Evolutionary conservation across 2,329 filamentous ascomycete genomes (phyloP).

Genomic region (Colletotrichum euphorbiae): DNA sequence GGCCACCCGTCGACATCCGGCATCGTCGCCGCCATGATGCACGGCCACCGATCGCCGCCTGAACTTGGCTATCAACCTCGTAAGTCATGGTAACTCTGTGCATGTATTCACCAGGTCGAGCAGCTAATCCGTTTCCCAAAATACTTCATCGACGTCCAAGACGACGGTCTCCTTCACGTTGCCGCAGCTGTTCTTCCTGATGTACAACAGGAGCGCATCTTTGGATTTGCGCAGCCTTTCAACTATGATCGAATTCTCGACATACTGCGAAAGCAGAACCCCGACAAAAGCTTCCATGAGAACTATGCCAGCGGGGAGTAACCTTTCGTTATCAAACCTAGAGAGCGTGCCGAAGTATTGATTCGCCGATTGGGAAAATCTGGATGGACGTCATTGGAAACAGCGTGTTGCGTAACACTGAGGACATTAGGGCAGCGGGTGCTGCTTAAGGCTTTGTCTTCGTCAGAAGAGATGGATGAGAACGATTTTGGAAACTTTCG

Average conservation of each 20-base stretch:
- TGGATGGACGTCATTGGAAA: conserved; percentile 41
- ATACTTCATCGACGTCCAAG: conserved; percentile 60
- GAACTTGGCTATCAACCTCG: neutral
- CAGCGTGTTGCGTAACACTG: conserved; percentile 12
- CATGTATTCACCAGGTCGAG: neutral
- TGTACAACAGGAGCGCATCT: conserved; percentile 62
- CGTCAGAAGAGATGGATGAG: no score
- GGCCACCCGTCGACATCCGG: conserved; percentile 43
- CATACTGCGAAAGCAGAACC: conserved; percentile 43
- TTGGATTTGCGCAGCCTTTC: conserved; percentile 61
- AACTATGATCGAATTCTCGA: conserved; percentile 57
- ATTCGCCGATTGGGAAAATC: conserved; percentile 36
- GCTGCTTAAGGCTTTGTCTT: neutral
- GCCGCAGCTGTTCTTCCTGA: conserved; percentile 60
- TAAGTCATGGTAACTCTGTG: neutral
- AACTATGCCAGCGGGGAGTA: conserved; percentile 41
- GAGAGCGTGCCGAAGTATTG: conserved; percentile 40
- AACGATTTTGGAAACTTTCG: no score
- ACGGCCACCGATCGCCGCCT: conserved; percentile 30
- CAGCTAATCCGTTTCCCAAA: conserved; percentile 45
- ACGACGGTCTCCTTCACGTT: conserved; percentile 64
- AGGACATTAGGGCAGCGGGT: neutral
- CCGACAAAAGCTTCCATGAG: conserved; percentile 41
- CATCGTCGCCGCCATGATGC: conserved; percentile 41
- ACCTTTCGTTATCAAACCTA: conserved; percentile 25